Evolutionary conservation across 495 filamentous ascomycete genomes (phyloP).

Genomic region (Cercophora sp.): DNA sequence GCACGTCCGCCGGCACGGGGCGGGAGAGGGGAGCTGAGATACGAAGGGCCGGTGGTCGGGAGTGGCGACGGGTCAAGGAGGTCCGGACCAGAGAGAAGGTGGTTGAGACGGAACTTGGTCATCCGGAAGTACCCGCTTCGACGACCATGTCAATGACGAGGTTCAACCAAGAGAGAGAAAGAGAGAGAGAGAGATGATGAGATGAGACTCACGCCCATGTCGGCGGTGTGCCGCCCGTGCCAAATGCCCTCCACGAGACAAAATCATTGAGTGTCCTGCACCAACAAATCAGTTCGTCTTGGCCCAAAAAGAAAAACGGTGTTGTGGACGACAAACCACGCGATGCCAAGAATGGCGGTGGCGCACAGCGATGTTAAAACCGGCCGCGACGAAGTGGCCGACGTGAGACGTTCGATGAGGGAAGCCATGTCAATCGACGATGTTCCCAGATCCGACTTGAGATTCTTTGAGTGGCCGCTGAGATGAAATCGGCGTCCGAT

Average conservation of each 20-base stretch:
- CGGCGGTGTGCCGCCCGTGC: slow-evolving; percentile 11
- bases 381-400: slow-evolving; percentile 3
- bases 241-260: slow-evolving; percentile 9
- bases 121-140: slow-evolving; percentile 11
- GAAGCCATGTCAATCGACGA: slow-evolving; percentile 1
- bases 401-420: not conserved
- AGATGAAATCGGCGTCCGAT: too few species aligned
- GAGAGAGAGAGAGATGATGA: too few species aligned
- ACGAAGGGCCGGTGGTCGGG: slow-evolving; percentile 5
- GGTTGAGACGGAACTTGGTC: slow-evolving; percentile 8
- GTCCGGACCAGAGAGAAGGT: slow-evolving; percentile 7
- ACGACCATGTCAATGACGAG: not conserved
- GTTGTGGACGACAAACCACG: not conserved
- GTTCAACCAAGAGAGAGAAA: not conserved
- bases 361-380: slow-evolving; percentile 5
- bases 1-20: slow-evolving; percentile 1
- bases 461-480: too few species aligned
- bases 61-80: slow-evolving; percentile 4
- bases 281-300: not conserved
- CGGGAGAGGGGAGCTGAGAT: not conserved
- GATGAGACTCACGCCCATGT: slow-evolving; percentile 4
- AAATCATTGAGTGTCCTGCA: slow-evolving; percentile 7
- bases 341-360: slow-evolving; percentile 8
- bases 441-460: too few species aligned
- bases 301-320: not conserved